phyloP scores from a whole-genome alignment of 768 basidiomycete genomes.

The Termitomyces sp. region DNA sequence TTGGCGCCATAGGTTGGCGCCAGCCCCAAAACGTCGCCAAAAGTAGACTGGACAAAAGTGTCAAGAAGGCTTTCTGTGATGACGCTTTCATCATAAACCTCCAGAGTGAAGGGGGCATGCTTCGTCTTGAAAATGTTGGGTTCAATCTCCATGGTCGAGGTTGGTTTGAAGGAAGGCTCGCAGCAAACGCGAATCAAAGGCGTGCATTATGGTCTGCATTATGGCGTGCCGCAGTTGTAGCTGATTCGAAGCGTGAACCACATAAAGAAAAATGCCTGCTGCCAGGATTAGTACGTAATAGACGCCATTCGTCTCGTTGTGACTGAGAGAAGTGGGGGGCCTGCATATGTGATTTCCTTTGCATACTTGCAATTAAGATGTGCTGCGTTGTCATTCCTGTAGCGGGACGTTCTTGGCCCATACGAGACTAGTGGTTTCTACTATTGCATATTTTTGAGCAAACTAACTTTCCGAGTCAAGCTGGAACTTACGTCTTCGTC shows the following conservation, averaged over 20 bases:
- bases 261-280: not conserved
- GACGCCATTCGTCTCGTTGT: not conserved
- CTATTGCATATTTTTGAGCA: too few species aligned
- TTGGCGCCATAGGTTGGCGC: constrained; percentile 37
- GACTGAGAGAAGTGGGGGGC: too few species aligned
- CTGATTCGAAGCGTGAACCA: not conserved
- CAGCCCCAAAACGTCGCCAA: constrained; percentile 31
- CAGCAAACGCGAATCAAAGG: not conserved
- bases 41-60: constrained; percentile 24
- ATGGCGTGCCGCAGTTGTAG: not conserved
- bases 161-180: not conserved
- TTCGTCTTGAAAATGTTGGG: constrained; percentile 31
- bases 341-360: too few species aligned
- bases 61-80: constrained; percentile 21
- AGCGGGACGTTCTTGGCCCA: too few species aligned
- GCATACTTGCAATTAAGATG: too few species aligned
- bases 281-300: not conserved
- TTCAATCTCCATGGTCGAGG: constrained; percentile 18
- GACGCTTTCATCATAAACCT: constrained; percentile 20
- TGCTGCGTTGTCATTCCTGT: too few species aligned
- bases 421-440: too few species aligned
- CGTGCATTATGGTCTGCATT: not conserved
- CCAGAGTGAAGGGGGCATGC: constrained; percentile 24
- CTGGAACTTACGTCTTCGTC: too few species aligned
- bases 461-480: too few species aligned